phyloP scores from a whole-genome alignment of 2,329 filamentous ascomycete species.

The Lasiodiplodia theobromae region DNA sequence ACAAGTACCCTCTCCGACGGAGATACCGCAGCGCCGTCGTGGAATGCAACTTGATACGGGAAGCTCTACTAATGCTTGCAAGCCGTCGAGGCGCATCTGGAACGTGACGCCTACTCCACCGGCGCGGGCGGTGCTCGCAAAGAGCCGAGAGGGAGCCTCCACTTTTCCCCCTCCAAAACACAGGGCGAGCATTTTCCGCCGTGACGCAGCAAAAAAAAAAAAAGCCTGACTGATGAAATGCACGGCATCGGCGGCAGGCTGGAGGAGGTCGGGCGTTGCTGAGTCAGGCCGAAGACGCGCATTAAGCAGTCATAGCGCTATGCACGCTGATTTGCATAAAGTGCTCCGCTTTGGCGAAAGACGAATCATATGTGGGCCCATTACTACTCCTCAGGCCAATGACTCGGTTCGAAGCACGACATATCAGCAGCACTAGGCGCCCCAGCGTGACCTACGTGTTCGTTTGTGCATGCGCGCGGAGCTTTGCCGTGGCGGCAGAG shows the following conservation, averaged over 20 bases:
- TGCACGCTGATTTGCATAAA: slow-evolving; percentile 25
- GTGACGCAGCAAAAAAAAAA: not conserved
- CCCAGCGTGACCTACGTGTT: slow-evolving; percentile 16
- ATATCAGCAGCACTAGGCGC: slow-evolving; percentile 13
- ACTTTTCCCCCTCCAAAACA: not conserved
- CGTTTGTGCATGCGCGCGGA: slow-evolving; percentile 7
- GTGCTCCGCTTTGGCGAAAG: slow-evolving; percentile 5
- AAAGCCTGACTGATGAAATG: not conserved
- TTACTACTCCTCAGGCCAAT: not conserved
- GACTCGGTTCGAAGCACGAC: slow-evolving; percentile 17
- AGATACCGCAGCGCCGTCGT: slow-evolving; percentile 2
- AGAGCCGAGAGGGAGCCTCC: not conserved
- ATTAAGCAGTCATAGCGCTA: slow-evolving; percentile 23
- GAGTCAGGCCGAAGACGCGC: slow-evolving; percentile 21
- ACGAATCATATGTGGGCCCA: slow-evolving; percentile 23
- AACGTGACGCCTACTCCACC: not conserved
- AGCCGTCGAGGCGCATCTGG: not conserved
- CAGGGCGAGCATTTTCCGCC: not conserved
- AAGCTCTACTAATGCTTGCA: not conserved
- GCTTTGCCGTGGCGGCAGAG: slow-evolving; percentile 4
- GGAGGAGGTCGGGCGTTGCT: slow-evolving; percentile 9
- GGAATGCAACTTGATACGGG: not conserved
- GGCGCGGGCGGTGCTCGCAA: not conserved
- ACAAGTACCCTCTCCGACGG: not conserved
- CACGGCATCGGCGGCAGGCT: not conserved